Base-by-base conservation (phyloP, 805 yeast species). In the Sugiyamaella valdiviana region DNA sequence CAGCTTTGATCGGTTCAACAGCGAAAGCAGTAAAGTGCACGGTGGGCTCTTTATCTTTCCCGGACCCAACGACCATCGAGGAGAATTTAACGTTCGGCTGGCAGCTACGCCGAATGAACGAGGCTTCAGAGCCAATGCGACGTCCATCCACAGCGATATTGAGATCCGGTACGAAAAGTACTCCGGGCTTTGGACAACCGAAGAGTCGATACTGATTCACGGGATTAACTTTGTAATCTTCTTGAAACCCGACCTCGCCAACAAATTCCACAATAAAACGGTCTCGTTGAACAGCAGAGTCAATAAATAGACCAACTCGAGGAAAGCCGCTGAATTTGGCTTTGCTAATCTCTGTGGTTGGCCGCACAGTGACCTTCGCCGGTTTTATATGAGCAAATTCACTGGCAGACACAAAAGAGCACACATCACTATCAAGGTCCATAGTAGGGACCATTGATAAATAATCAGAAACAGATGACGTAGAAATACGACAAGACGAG, bases 91-190 rank as follows among this genome's bases (percentile, higher is more conserved):
- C 82, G 64, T 88, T 89, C 5, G 95, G 88, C 9, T 75, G 65
- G 59, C 96, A 86, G 7, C 89, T 71, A 51, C 83, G 78, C 51
- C 97, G 72, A 24, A 86, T 70, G 61, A 85, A 91, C 44, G 95
- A 67, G 0, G 89, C 71, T 29, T 75, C 73, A 56, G 87, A 85
- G 0, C 97, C 98, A 3, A 79, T 73, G 38, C 80, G 76, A 51
- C 96, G 74, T n/a, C 89, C 77, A 64, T 90, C 96, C 15, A 90
- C 68, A 2, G 76, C 82, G n/a, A 89, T 57, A 0, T 83, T 82
- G 45, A 81, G 64, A 0, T 80, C 74, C 46, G 80, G 78, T 6
- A 63, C 57, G 54, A 80, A 78, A 9, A 76, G 56, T 0, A 79
- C 83, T 40, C 75, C 74, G 2, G 83, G 83, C 46, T 75, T 74